Base-by-base conservation (phyloP, 257 asterid species). In the Ilex aquifolium region DNA sequence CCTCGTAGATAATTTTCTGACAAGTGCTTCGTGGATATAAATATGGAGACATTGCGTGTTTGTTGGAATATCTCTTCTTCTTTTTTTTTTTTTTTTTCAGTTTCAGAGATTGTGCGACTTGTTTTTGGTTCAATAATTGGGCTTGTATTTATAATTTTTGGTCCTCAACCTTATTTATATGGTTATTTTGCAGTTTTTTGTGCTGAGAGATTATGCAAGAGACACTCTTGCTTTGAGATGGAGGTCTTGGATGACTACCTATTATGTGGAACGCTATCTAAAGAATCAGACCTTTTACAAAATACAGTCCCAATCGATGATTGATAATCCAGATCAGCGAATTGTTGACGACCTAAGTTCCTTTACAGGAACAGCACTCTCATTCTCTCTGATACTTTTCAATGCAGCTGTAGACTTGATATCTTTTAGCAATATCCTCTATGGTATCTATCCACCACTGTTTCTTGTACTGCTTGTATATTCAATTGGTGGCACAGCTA, bases 291-390 rank as follows among this genome's bases (percentile, higher is more conserved):
- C 82, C 7, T 85, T 88, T 68, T 91, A 88, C 70, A 86, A 80
- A 70, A 80, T 88, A 82, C 97, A 88, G 73, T 84, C 96, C 40
- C 97, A 84, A 69, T 91, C 95, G 13, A 76, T 85, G 32, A 84
- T 88, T 48, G 97, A 91, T 76, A 91, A 91, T 70, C 97, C 97
- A 32, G 97, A 91, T 77, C 97, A 91, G 79, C 82, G 96, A 67
- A 91, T 91, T 72, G 97, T 88, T 65, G 96, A 91, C 39, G 97
- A 91, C 77, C 76, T 91, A 61, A 91, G 91, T 79, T 77, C 97
- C 75, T 91, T 91, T 74, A 88, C 97, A 0, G 88, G 94, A 82
- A 85, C 96, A 50, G 88, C 96, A 69, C 91, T 88, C 57, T 84
- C 97, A 57, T 91, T 88, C 75, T 86, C 97, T 62, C 67, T 88